Evolutionary conservation across 768 basidiomycete genomes (phyloP).

Genomic region (Grammothele lineata): DNA sequence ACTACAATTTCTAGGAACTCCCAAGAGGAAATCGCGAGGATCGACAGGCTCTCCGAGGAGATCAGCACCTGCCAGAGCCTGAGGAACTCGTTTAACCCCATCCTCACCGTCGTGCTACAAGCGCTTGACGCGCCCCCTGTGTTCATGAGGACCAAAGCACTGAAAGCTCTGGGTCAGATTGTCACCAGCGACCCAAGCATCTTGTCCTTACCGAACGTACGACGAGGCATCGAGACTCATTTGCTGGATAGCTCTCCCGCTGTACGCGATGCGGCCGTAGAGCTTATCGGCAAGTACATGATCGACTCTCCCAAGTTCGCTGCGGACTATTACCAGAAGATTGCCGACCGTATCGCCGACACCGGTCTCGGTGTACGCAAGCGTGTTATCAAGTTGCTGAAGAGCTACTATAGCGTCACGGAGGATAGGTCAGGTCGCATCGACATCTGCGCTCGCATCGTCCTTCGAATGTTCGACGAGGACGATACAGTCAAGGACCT

Average conservation of each 20-base stretch:
- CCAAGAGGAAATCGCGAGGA: conserved; percentile 63
- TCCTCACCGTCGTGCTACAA: conserved; percentile 72
- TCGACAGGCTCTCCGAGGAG: conserved; percentile 70
- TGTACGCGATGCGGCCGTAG: conserved; percentile 95
- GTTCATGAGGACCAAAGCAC: conserved; percentile 91
- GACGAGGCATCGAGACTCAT: conserved; percentile 84
- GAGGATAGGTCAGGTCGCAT: conserved; percentile 55
- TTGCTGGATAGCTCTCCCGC: conserved; percentile 89
- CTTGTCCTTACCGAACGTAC: conserved; percentile 72
- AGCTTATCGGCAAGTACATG: conserved; percentile 97
- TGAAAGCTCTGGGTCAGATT: conserved; percentile 85
- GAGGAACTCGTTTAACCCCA: conserved; percentile 77
- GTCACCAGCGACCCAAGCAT: conserved; percentile 86
- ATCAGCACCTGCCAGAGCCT: conserved; percentile 75
- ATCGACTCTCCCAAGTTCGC: conserved; percentile 86
- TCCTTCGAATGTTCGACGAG: conserved; percentile 84
- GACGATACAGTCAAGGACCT: conserved; percentile 95
- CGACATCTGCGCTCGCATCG: conserved; percentile 80
- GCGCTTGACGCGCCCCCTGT: conserved; percentile 84
- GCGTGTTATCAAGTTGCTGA: conserved; percentile 92
- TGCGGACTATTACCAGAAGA: conserved; percentile 81
- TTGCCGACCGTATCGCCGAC: conserved; percentile 90
- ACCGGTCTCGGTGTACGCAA: conserved; percentile 92
- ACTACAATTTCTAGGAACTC: conserved; percentile 39
- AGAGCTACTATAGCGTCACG: conserved; percentile 69